Conservation (phyloP, 2,329 filamentous ascomycete genomes). For the Microdochium nivale region DNA sequence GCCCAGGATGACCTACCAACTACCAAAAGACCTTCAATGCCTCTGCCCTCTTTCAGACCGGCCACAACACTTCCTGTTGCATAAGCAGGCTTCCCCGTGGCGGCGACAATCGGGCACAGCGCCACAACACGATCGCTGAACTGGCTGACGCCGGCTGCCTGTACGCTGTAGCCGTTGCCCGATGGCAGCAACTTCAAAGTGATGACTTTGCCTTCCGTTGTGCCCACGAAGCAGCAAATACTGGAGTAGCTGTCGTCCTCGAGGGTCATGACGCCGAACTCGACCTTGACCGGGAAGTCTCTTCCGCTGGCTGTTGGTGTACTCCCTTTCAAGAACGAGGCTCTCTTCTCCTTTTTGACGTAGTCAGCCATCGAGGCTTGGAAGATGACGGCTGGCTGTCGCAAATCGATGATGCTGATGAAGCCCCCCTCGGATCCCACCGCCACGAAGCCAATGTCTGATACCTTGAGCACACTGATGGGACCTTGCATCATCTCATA, state of each 20-base stretch:
- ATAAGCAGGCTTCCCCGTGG: slow-evolving; percentile 65
- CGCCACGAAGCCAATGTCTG: slow-evolving; percentile 88
- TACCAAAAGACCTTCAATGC: slow-evolving; percentile 73
- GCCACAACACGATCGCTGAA: slow-evolving; percentile 65
- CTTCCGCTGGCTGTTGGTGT: slow-evolving; percentile 36
- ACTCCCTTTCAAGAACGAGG: slow-evolving; percentile 58
- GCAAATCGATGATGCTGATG: slow-evolving; percentile 75
- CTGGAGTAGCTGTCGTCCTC: slow-evolving; percentile 95
- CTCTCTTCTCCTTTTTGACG: slow-evolving; percentile 64
- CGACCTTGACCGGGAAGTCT: slow-evolving; percentile 74
- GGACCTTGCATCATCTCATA: slow-evolving; percentile 78
- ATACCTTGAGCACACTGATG: slow-evolving; percentile 71
- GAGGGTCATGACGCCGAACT: slow-evolving; percentile 89
- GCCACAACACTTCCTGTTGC: slow-evolving; percentile 70
- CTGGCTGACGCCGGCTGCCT: slow-evolving; percentile 58
- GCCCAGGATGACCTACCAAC: slow-evolving; percentile 44
- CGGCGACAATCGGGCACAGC: slow-evolving; percentile 70
- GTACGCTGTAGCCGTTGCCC: slow-evolving; percentile 61
- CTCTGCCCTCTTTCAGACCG: slow-evolving; percentile 64
- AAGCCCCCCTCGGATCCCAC: slow-evolving; percentile 78
- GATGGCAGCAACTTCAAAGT: slow-evolving; percentile 88
- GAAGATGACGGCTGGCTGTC: slow-evolving; percentile 79
- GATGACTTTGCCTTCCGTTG: slow-evolving; percentile 70
- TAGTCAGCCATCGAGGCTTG: slow-evolving; percentile 66
- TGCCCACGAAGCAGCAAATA: slow-evolving; percentile 86